A percentile compares a stretch with the other conserved stretches of the same genome.
Conservation (phyloP, 805 yeast species). For the Lachancea meyersii region DNA sequence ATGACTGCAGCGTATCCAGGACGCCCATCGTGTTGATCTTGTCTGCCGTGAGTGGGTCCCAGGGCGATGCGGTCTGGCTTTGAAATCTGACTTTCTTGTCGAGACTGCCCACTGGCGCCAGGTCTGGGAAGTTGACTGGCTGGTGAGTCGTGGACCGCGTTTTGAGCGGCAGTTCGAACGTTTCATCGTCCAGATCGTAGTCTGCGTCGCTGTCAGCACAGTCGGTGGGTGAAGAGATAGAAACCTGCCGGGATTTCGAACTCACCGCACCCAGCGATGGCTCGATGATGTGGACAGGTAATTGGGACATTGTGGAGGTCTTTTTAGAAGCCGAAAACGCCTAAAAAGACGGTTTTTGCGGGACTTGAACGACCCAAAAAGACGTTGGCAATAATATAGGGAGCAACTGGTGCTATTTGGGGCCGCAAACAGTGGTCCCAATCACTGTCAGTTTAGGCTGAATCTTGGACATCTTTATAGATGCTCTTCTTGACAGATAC, state of each 20-base stretch:
- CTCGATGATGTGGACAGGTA: not conserved
- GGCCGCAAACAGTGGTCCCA: too few relatives aligned
- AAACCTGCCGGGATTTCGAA: not conserved
- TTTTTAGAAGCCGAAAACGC: too few relatives aligned
- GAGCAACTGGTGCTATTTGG: too few relatives aligned
- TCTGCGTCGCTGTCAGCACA: not conserved
- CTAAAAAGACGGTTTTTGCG: too few relatives aligned
- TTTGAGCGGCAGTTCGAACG: conserved; percentile 26
- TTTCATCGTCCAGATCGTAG: conserved; percentile 10
- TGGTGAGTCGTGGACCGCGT: conserved; percentile 12
- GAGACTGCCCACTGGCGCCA: conserved; percentile 11
- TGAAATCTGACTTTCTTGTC: conserved; percentile 20
- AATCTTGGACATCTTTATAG: not conserved
- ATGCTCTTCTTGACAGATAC: not conserved
- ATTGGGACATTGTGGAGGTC: too few relatives aligned
- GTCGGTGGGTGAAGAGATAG: not conserved
- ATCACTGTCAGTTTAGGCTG: not conserved
- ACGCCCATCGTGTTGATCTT: conserved; percentile 3
- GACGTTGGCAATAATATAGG: too few relatives aligned
- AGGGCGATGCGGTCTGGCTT: conserved; percentile 2
- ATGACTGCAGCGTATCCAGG: too few relatives aligned
- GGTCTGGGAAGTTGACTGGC: conserved; percentile 20
- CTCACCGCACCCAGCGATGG: not conserved
- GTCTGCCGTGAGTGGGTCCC: conserved; percentile 2
- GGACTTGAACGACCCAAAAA: too few relatives aligned